Conservation (phyloP, 345 rosid genomes). For the Brassica rapa region DNA sequence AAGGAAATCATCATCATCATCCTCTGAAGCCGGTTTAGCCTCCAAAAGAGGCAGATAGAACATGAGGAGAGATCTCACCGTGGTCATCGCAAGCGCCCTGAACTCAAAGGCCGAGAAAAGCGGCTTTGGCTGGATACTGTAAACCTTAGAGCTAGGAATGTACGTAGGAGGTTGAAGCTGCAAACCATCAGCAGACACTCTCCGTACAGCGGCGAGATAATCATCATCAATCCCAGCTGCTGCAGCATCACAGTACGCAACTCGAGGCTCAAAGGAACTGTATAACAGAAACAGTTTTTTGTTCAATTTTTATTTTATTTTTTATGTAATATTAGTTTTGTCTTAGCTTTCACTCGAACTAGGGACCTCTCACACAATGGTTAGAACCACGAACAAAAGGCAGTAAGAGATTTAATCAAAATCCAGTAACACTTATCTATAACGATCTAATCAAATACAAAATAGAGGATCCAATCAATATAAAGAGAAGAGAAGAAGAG, state of each 20-base stretch:
- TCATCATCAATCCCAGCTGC: conserved; percentile 64
- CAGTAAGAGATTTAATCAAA: not conserved
- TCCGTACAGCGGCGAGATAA: conserved; percentile 48
- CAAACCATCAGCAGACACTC: conserved; percentile 45
- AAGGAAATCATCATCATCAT: conserved; percentile 63
- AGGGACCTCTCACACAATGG: too few relatives aligned
- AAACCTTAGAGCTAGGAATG: conserved; percentile 55
- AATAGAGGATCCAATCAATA: not conserved
- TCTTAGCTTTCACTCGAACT: too few relatives aligned
- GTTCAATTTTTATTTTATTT: too few relatives aligned
- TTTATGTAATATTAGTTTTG: too few relatives aligned
- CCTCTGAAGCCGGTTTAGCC: conserved; percentile 56
- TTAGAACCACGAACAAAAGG: not conserved
- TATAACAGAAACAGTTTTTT: not conserved
- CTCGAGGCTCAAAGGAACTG: conserved; percentile 58
- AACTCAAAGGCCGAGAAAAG: conserved; percentile 81
- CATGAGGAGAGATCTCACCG: conserved; percentile 78
- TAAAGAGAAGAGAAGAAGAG: not conserved
- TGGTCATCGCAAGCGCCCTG: conserved; percentile 71
- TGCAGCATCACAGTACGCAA: conserved; percentile 71
- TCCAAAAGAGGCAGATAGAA: conserved; percentile 92
- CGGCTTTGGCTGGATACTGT: conserved; percentile 70
- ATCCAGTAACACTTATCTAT: not conserved
- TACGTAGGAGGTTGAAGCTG: conserved; percentile 51
- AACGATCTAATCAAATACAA: conserved; percentile 22